phyloP scores from a whole-genome alignment of 1,284 basidiomycete genomes.

The Cystobasidiaceae sp. region DNA sequence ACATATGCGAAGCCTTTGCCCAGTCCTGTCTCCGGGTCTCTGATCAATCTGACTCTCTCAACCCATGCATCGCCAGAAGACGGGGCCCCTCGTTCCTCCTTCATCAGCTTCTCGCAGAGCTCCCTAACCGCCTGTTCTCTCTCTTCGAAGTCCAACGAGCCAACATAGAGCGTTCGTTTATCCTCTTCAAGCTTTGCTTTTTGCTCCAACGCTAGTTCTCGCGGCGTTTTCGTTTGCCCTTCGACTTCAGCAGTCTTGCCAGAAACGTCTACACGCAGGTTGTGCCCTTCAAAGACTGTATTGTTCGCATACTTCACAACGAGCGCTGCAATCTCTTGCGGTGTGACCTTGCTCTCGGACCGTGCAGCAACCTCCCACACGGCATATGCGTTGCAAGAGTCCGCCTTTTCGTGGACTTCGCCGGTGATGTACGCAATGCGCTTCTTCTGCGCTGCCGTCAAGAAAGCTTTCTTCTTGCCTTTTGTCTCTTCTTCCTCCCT shows the following conservation, averaged over 20 bases:
- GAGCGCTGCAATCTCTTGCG: slow-evolving; percentile 59
- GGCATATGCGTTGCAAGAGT: slow-evolving; percentile 65
- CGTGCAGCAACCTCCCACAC: slow-evolving; percentile 70
- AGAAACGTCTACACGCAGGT: slow-evolving; percentile 69
- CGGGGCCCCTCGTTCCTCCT: slow-evolving; percentile 62
- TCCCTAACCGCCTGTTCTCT: slow-evolving; percentile 82
- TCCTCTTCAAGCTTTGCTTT: slow-evolving; percentile 39
- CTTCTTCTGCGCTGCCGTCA: slow-evolving; percentile 82
- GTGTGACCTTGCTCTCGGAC: too few relatives aligned
- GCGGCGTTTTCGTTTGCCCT: not conserved
- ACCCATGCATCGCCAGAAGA: slow-evolving; percentile 58
- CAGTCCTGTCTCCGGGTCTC: slow-evolving; percentile 86
- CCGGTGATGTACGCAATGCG: slow-evolving; percentile 90
- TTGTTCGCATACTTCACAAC: slow-evolving; percentile 65
- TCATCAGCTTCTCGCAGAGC: slow-evolving; percentile 77
- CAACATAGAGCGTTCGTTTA: slow-evolving; percentile 80
- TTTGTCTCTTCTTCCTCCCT: slow-evolving; percentile 15
- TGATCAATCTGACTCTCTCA: slow-evolving; percentile 74
- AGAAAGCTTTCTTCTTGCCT: slow-evolving; percentile 53
- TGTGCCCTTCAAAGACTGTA: slow-evolving; percentile 65
- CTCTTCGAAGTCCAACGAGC: slow-evolving; percentile 85
- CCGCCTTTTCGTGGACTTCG: slow-evolving; percentile 39
- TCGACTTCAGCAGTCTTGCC: too few relatives aligned
- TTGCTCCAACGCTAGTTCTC: slow-evolving; percentile 29
- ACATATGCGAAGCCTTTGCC: slow-evolving; percentile 98